These are phyloP conservation scores for Ilex aquifolium DNA, from an alignment of 257 asterid species.

Conservation along the genomic window DNA sequence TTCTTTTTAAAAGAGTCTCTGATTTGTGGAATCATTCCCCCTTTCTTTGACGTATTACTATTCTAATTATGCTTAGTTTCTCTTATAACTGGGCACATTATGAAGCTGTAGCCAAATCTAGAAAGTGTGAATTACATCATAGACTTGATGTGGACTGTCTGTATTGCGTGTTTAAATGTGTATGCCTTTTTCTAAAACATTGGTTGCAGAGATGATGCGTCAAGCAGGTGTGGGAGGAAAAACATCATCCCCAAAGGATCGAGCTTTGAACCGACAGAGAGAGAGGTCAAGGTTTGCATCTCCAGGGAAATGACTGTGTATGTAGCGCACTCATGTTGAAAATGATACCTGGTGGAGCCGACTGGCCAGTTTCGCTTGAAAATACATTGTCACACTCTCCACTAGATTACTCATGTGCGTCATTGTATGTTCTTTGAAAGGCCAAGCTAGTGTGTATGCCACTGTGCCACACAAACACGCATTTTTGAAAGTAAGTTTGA, in stretches of 20 bases:
- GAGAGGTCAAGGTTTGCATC: constrained; percentile 41
- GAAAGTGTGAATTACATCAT: too few relatives aligned
- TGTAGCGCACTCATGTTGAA: too few relatives aligned
- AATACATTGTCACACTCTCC: too few relatives aligned
- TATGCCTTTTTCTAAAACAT: not conserved
- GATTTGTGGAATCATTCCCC: too few relatives aligned
- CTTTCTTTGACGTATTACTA: not conserved
- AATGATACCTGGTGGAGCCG: too few relatives aligned
- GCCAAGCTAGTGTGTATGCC: not conserved
- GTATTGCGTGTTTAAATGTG: not conserved
- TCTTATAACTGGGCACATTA: not conserved
- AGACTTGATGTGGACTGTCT: not conserved
- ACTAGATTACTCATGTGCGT: too few relatives aligned
- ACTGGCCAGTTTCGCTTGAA: too few relatives aligned
- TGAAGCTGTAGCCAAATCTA: too few relatives aligned
- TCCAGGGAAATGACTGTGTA: constrained; percentile 24
- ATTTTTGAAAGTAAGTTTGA: not conserved
- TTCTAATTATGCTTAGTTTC: too few relatives aligned
- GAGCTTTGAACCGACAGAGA: constrained; percentile 26
- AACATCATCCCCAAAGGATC: constrained; percentile 43
- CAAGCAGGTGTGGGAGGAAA: constrained; percentile 33
- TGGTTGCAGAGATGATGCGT: constrained; percentile 33
- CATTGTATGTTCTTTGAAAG: not conserved
- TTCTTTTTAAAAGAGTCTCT: too few relatives aligned
- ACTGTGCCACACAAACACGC: constrained; percentile 2